Percentiles rank a stretch among this genome's conserved stretches.
These are phyloP conservation scores for Alternaria triticina DNA, from an alignment of 2,329 filamentous ascomycete genomes.

Conservation along the genomic window DNA sequence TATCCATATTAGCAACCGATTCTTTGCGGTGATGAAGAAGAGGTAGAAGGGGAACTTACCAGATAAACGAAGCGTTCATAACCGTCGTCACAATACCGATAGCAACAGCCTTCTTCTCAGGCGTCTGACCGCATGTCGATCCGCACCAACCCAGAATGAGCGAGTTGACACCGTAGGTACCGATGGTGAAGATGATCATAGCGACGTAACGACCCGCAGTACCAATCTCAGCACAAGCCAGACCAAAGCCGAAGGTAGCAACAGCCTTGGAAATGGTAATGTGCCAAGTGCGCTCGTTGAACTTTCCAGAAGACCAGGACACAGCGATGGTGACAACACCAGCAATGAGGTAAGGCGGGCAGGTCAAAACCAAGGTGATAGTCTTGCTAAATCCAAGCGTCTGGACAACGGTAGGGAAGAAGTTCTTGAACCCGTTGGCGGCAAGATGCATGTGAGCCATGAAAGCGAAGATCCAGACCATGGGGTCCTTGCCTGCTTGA, in stretches of 20 bases:
- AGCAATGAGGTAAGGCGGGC: slow-evolving; percentile 35
- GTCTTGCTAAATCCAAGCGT: slow-evolving; percentile 59
- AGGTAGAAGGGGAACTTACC: slow-evolving; percentile 13
- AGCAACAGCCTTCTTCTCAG: slow-evolving; percentile 55
- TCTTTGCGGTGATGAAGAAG: neutral
- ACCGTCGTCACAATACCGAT: slow-evolving; percentile 54
- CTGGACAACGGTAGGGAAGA: slow-evolving; percentile 56
- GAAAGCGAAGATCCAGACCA: slow-evolving; percentile 50
- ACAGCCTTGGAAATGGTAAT: slow-evolving; percentile 49
- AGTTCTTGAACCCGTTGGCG: slow-evolving; percentile 54
- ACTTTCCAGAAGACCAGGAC: slow-evolving; percentile 46
- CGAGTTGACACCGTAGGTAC: slow-evolving; percentile 49
- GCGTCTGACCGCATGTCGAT: slow-evolving; percentile 53
- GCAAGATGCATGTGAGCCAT: slow-evolving; percentile 41
- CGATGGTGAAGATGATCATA: slow-evolving; percentile 45
- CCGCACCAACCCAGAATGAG: slow-evolving; percentile 55
- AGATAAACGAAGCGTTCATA: slow-evolving; percentile 53
- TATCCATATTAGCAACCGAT: slow-evolving; percentile 3
- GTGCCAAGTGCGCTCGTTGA: slow-evolving; percentile 51
- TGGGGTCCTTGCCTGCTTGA: slow-evolving; percentile 58
- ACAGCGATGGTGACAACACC: slow-evolving; percentile 40
- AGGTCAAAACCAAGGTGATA: slow-evolving; percentile 59
- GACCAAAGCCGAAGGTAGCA: slow-evolving; percentile 49
- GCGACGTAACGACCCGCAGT: slow-evolving; percentile 42
- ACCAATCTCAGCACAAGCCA: slow-evolving; percentile 46